Conservation (phyloP, 1,284 basidiomycete species). For the Ceratobasidium sp. region DNA sequence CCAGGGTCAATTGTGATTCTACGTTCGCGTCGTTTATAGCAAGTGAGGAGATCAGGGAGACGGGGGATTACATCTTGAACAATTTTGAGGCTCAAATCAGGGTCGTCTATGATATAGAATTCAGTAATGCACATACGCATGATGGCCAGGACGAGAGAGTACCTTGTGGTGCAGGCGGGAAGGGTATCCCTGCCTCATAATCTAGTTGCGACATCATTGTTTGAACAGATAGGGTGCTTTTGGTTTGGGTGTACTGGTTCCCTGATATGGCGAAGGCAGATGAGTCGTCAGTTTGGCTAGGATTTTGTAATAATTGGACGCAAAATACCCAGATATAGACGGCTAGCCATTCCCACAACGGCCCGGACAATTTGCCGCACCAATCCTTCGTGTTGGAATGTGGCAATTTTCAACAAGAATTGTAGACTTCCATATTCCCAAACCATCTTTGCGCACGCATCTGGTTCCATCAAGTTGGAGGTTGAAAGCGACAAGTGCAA, state of each 20-base stretch:
- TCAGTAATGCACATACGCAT: not conserved
- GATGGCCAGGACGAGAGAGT: not conserved
- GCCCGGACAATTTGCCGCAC: not conserved
- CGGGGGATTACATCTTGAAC: conserved; percentile 1
- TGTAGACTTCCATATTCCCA: conserved; percentile 4
- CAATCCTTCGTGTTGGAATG: not conserved
- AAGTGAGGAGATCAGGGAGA: not conserved
- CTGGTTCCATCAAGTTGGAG: not conserved
- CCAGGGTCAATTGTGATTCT: not conserved
- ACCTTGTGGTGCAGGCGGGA: not conserved
- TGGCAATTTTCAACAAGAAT: not conserved
- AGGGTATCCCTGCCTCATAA: not conserved
- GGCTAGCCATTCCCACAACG: not conserved
- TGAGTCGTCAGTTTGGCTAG: too few relatives aligned
- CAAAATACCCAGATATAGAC: not conserved
- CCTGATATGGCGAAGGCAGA: not conserved
- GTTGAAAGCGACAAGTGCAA: too few relatives aligned
- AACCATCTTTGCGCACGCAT: conserved; percentile 1
- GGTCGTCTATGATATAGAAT: not conserved
- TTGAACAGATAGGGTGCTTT: not conserved
- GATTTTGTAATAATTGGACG: too few relatives aligned
- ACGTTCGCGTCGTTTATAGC: not conserved
- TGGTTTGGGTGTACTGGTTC: not conserved
- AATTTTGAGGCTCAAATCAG: not conserved
- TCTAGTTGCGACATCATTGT: not conserved